Conservation (phyloP, 2,329 filamentous ascomycete species). For the Didymellaceae sp. region DNA sequence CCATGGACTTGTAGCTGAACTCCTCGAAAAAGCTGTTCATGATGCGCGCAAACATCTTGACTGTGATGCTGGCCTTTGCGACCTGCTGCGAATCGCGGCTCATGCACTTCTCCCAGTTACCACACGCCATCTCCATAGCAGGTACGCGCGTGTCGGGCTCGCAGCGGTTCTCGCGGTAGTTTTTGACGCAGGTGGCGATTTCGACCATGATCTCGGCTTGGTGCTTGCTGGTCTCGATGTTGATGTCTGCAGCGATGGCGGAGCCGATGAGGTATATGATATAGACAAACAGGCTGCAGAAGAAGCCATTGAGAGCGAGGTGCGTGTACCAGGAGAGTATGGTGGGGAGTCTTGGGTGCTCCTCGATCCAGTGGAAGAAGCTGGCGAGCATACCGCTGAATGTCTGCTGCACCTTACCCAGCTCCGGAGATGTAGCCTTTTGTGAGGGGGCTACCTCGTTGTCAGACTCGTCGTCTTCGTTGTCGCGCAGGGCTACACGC, state of each 20-base stretch:
- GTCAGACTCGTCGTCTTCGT: constrained; percentile 39
- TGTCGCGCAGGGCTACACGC: constrained; percentile 20
- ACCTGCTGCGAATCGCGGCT: constrained; percentile 78
- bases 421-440: constrained; percentile 3
- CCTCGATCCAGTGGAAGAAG: constrained; percentile 67
- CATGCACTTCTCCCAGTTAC: constrained; percentile 88
- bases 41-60: constrained; percentile 87
- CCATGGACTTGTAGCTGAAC: constrained; percentile 84
- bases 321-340: constrained; percentile 72
- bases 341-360: constrained; percentile 69
- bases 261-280: constrained; percentile 72
- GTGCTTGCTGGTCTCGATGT: constrained; percentile 72
- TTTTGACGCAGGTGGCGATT: constrained; percentile 73
- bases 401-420: constrained; percentile 25
- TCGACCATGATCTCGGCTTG: constrained; percentile 73
- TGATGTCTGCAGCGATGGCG: constrained; percentile 76
- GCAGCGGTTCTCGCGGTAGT: constrained; percentile 81
- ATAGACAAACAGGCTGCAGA: constrained; percentile 66
- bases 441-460: constrained; percentile 15
- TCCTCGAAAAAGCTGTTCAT: constrained; percentile 93
- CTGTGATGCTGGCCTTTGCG: constrained; percentile 79
- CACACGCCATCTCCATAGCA: constrained; percentile 74
- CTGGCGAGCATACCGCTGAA: constrained; percentile 49
- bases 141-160: constrained; percentile 70
- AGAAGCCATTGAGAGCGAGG: constrained; percentile 68